A percentile compares a stretch with the other conserved stretches of the same genome.
Conservation (phyloP, 2,329 filamentous ascomycete species). For the Albophoma yamanashiensis region DNA sequence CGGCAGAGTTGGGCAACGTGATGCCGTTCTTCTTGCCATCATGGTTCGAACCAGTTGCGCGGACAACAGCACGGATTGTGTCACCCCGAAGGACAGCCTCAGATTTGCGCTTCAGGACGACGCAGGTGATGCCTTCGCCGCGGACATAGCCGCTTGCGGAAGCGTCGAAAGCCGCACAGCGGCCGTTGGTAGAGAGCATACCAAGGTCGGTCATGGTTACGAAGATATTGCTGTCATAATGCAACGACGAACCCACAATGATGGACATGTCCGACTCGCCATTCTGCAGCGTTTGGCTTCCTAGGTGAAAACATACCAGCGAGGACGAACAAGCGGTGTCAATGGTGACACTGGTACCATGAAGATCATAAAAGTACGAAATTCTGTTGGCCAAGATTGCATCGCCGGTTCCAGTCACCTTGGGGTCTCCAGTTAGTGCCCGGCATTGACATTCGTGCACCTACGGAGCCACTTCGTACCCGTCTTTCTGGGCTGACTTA, state of each 20-base stretch:
- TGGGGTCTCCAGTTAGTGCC: not conserved
- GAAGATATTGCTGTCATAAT: conserved; percentile 11
- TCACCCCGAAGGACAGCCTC: not conserved
- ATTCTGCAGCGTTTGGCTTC: conserved; percentile 16
- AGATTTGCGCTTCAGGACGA: not conserved
- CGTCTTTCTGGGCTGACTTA: not conserved
- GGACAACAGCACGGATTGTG: not conserved
- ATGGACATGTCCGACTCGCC: conserved; percentile 17
- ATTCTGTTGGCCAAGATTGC: conserved; percentile 21
- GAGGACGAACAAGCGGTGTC: conserved; percentile 28
- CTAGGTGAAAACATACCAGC: conserved; percentile 22
- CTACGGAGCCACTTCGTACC: not conserved
- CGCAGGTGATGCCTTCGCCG: conserved; percentile 22
- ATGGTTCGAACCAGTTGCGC: conserved; percentile 15
- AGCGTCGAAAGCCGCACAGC: conserved; percentile 23
- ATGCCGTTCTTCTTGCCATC: conserved; percentile 21
- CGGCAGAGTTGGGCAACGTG: conserved; percentile 25
- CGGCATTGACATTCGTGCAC: not conserved
- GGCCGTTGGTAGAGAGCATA: conserved; percentile 16
- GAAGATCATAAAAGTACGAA: conserved; percentile 24
- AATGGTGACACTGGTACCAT: conserved; percentile 23
- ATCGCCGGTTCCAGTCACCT: conserved; percentile 16
- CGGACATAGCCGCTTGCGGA: conserved; percentile 36
- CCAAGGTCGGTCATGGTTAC: conserved; percentile 13
- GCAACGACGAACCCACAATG: conserved; percentile 11